Conservation (phyloP, 2,329 filamentous ascomycete species). For the Scedosporium dehoogii region DNA sequence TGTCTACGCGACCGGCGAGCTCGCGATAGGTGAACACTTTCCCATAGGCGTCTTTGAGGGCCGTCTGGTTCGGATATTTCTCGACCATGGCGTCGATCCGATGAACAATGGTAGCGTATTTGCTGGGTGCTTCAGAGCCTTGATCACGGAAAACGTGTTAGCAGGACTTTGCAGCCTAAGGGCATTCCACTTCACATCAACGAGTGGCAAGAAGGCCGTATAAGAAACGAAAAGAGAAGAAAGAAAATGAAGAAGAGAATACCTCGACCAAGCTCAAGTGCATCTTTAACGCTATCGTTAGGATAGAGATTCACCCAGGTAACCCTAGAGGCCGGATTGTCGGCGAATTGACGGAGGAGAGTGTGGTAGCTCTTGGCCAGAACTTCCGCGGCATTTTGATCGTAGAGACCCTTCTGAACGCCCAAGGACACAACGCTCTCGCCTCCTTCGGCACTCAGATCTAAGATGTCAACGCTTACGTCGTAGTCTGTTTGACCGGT, state of each 20-base stretch:
- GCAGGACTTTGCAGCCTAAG: neutral
- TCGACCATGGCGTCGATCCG: neutral
- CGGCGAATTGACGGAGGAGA: constrained; percentile 9
- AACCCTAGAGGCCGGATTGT: constrained; percentile 20
- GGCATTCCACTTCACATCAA: no score
- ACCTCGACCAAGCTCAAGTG: neutral
- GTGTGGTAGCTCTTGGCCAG: constrained; percentile 11
- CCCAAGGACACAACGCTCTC: constrained; percentile 9
- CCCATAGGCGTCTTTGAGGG: neutral
- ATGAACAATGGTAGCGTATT: neutral
- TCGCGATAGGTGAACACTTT: neutral
- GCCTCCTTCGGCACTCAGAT: constrained; percentile 11
- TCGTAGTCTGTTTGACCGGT: constrained; percentile 13
- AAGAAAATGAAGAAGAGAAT: neutral
- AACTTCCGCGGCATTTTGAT: constrained; percentile 7
- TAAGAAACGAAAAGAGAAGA: no score
- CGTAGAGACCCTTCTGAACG: constrained; percentile 14
- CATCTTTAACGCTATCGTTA: neutral
- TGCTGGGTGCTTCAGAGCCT: neutral
- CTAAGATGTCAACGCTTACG: constrained; percentile 12
- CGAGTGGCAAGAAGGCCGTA: no score
- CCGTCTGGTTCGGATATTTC: neutral
- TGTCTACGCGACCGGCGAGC: neutral
- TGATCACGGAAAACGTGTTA: neutral
- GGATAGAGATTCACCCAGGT: neutral